Evolutionary conservation across 208 protist genomes (phyloP).

Genomic region (Kentomonas sorsogonicus): DNA sequence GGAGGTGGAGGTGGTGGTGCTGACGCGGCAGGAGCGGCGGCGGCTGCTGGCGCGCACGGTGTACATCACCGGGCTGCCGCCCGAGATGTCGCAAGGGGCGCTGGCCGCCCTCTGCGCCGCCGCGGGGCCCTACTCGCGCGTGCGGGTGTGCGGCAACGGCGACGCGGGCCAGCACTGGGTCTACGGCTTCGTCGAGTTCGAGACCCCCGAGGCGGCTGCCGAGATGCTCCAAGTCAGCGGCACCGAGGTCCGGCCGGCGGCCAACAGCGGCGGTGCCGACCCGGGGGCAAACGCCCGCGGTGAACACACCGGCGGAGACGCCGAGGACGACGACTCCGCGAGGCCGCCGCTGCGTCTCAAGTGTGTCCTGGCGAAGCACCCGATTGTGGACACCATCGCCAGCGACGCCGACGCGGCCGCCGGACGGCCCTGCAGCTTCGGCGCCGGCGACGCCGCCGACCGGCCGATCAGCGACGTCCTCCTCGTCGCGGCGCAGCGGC

Average conservation of each 20-base stretch:
- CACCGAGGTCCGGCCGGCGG: conserved; percentile 38
- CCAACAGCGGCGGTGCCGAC: conserved; percentile 6
- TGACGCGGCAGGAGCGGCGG: not conserved
- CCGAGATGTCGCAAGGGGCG: conserved; percentile 33
- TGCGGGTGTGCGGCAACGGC: conserved; percentile 44
- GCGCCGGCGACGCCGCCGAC: no score
- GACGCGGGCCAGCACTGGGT: conserved; percentile 43
- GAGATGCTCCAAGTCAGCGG: conserved; percentile 35
- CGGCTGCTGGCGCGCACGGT: conserved; percentile 41
- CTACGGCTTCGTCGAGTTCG: conserved; percentile 67
- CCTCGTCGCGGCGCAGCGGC: no score
- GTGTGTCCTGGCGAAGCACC: conserved; percentile 43
- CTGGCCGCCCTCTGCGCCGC: conserved; percentile 36
- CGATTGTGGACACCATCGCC: conserved; percentile 52
- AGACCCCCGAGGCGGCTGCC: conserved; percentile 17
- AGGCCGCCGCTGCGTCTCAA: conserved; percentile 53
- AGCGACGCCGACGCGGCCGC: conserved; percentile 51
- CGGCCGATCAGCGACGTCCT: no score
- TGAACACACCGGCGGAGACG: not conserved
- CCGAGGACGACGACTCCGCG: no score
- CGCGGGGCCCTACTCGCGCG: conserved; percentile 35
- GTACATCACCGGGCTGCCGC: conserved; percentile 49
- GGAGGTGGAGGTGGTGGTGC: not conserved
- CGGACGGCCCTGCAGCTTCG: no score
- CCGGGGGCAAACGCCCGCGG: no score